Evolutionary conservation across 331 rosid genomes (phyloP), one percentile per base, ranked within the genome.

Genomic region (Acacia pycnantha): DNA sequence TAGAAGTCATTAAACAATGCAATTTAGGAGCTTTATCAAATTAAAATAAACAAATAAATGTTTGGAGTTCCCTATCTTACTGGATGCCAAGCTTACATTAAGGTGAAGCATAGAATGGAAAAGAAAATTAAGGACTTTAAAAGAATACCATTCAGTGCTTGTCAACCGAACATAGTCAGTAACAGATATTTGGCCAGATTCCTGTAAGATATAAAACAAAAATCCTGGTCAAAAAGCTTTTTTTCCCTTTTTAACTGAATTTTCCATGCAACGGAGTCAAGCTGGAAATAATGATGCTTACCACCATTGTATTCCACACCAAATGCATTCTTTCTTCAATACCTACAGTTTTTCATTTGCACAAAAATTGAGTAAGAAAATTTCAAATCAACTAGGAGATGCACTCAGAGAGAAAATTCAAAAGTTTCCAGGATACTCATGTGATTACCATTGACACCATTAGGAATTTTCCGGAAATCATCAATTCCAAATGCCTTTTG

Each of bases 281-380:
- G 70, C 71, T 26, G 58, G 61, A 81, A 79, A 76, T 56, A 74
- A 77, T 82, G 47, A 95, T 91, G 88, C 98, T 90, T 88, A 95
- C 98, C 97, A 95, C 98, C 97, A 93, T 88, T 35, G 87, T 91
- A 83, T 89, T 86, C 95, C 93, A 91, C 33, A 91, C 91, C 77
- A 95, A 51, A 82, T 93, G 98, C 98, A 95, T 95, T 84, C 98
- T 90, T 87, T 95, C 97, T 91, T 93, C 98, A 48, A 95, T 88
- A 53, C 98, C 98, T 95, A 80, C 76, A 85, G 73, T 77, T 83
- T 81, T 69, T 81, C 64, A 79, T 50, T 86, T 76, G 77, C 79
- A 70, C 48, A 74, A n/a, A 50, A 15, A 79, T 69, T 66, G 78
- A 11, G 75, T 50, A 78, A 74, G 79, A 74, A 24, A 37, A 78